phyloP scores from a whole-genome alignment of 345 rosid species.

The Citrus sp. region DNA sequence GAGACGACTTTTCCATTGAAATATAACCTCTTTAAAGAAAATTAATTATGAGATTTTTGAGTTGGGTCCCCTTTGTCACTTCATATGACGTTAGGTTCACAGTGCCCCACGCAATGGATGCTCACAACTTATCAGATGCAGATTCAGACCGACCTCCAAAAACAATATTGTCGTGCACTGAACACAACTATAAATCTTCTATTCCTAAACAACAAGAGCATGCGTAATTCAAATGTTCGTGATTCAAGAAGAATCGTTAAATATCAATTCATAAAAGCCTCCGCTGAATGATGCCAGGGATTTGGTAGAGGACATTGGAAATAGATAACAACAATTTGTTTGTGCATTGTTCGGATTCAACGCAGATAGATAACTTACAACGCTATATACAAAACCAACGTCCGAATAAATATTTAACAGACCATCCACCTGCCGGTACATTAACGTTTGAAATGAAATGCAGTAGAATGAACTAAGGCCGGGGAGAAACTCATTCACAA shows the following conservation, averaged over 20 bases:
- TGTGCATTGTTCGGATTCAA: conserved; percentile 12
- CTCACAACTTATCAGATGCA: too few species aligned
- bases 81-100: too few species aligned
- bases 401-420: conserved; percentile 5
- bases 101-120: too few species aligned
- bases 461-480: conserved; percentile 12
- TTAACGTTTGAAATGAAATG: conserved; percentile 1
- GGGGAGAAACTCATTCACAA: conserved; percentile 3
- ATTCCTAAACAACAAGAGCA: background rate
- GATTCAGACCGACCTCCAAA: too few species aligned
- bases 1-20: too few species aligned
- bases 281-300: conserved; percentile 9
- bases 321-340: conserved; percentile 2
- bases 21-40: too few species aligned
- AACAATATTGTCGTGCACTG: too few species aligned
- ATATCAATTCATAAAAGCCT: conserved; percentile 18
- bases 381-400: conserved; percentile 24
- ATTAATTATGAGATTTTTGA: too few species aligned
- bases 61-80: too few species aligned
- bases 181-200: background rate
- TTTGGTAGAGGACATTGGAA: conserved; percentile 18
- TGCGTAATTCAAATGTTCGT: background rate
- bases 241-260: background rate
- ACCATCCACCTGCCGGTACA: conserved; percentile 7
- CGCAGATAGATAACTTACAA: background rate